Percentiles rank a stretch among this genome's conserved stretches.
phyloP scores from a whole-genome alignment of 306 rosid genomes.

The Cicer arietinum region DNA sequence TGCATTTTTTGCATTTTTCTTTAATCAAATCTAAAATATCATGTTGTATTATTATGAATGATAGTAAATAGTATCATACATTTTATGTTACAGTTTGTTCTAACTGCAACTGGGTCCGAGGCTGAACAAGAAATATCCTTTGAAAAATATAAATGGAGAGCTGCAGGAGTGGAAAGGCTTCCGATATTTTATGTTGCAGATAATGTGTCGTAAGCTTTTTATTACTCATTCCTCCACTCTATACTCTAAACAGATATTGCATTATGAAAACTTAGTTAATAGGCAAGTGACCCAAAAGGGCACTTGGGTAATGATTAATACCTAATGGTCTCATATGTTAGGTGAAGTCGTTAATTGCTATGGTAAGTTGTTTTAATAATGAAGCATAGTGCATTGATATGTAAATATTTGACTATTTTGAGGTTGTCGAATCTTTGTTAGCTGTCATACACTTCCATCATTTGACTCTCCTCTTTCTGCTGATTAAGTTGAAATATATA shows the following conservation, averaged over 20 bases:
- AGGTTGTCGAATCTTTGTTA: conserved; percentile 12
- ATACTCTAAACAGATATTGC: conserved; percentile 23
- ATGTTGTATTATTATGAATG: conserved; percentile 24
- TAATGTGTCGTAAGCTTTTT: conserved; percentile 74
- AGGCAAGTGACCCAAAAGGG: conserved; percentile 33
- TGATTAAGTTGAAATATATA: conserved; percentile 7
- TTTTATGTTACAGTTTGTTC: conserved; percentile 76
- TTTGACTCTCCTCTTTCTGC: conserved; percentile 2
- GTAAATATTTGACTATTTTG: conserved; percentile 17
- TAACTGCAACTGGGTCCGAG: conserved; percentile 79
- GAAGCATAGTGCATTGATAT: conserved; percentile 9
- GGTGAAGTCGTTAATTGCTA: conserved; percentile 2
- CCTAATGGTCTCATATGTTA: conserved; percentile 7
- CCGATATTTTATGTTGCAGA: conserved; percentile 79
- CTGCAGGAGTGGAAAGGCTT: conserved; percentile 69
- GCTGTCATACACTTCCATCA: conserved; percentile 26
- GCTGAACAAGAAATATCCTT: conserved; percentile 79
- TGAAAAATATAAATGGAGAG: conserved; percentile 65
- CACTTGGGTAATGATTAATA: conserved; percentile 19
- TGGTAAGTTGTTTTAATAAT: conserved; percentile 27
- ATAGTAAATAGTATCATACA: background rate
- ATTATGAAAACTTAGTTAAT: conserved; percentile 22
- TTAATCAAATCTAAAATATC: conserved; percentile 27
- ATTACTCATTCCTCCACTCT: conserved; percentile 38
- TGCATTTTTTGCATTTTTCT: conserved; percentile 16